These are phyloP conservation scores for Sclerotinia subarctica DNA, from an alignment of 2,329 filamentous ascomycete genomes.

Conservation along the genomic window DNA sequence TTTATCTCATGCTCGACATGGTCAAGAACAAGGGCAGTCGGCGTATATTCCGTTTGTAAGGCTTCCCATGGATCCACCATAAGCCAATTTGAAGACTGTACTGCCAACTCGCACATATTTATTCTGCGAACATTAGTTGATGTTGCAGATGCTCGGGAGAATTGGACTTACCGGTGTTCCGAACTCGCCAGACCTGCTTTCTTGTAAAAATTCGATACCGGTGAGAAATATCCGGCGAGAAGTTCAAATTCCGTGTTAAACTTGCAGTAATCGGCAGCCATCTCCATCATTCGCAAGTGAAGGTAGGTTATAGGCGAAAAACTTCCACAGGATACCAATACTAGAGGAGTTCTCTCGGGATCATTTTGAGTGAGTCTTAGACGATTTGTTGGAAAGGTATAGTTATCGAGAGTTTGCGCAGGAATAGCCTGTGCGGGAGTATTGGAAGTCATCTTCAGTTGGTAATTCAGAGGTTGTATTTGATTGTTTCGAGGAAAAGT, in stretches of 20 bases:
- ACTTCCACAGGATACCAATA: constrained; percentile 66
- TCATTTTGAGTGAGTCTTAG: constrained; percentile 56
- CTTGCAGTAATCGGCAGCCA: constrained; percentile 67
- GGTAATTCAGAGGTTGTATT: background rate
- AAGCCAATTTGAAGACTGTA: constrained; percentile 72
- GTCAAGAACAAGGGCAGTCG: constrained; percentile 84
- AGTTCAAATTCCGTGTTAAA: constrained; percentile 78
- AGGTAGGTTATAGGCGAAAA: constrained; percentile 75
- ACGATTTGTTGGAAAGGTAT: constrained; percentile 58
- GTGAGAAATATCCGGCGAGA: constrained; percentile 78
- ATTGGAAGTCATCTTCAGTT: constrained; percentile 25
- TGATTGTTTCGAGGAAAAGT: background rate
- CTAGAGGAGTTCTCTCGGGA: constrained; percentile 57
- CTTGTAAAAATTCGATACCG: constrained; percentile 63
- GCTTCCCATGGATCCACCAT: constrained; percentile 91
- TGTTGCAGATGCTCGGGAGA: too few species aligned
- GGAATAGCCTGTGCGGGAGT: constrained; percentile 24
- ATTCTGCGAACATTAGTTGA: constrained; percentile 47
- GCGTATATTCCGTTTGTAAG: constrained; percentile 78
- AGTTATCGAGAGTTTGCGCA: constrained; percentile 40
- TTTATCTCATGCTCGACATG: constrained; percentile 93
- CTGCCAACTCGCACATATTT: constrained; percentile 82
- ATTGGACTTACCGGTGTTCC: constrained; percentile 55
- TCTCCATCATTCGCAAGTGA: constrained; percentile 83
- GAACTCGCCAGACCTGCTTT: constrained; percentile 75